These are phyloP conservation scores for Vitis rupestris DNA, from an alignment of 164 flowering plant species.

Conservation along the genomic window DNA sequence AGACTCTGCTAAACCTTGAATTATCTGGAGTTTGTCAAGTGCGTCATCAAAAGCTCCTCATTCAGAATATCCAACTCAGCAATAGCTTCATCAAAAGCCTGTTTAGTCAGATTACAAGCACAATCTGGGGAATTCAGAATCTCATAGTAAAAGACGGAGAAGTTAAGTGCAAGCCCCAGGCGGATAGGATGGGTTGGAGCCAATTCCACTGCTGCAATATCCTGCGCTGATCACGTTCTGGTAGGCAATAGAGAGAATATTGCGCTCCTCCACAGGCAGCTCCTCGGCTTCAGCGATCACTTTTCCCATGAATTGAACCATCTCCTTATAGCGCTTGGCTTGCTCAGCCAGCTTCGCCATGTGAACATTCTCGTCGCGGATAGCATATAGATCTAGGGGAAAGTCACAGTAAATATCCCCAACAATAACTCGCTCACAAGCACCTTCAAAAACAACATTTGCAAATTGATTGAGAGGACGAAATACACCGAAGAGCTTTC, in stretches of 20 bases:
- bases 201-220: no score
- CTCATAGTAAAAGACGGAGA: slow-evolving; percentile 1
- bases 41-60: background rate
- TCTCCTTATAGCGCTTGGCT: slow-evolving; percentile 59
- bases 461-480: no score
- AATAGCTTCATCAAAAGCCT: slow-evolving; percentile 14
- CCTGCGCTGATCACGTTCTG: slow-evolving; percentile 46
- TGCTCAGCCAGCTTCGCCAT: no score
- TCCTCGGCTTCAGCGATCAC: slow-evolving; percentile 42
- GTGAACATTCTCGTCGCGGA: no score
- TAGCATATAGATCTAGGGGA: no score
- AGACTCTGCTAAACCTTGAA: slow-evolving; percentile 8
- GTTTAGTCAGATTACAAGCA: slow-evolving; percentile 8
- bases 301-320: slow-evolving; percentile 64
- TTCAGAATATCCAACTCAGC: slow-evolving; percentile 11
- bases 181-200: slow-evolving; percentile 15
- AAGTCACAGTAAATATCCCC: no score
- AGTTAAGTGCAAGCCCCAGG: slow-evolving; percentile 15
- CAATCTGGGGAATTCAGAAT: background rate
- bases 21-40: slow-evolving; percentile 30
- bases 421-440: no score
- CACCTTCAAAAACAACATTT: no score
- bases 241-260: slow-evolving; percentile 16
- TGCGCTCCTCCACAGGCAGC: slow-evolving; percentile 56
- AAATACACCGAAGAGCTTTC: no score